A percentile compares a stretch with the other conserved stretches of the same genome.
Conservation (phyloP, 768 basidiomycete genomes). For the Ramaria sp. region DNA sequence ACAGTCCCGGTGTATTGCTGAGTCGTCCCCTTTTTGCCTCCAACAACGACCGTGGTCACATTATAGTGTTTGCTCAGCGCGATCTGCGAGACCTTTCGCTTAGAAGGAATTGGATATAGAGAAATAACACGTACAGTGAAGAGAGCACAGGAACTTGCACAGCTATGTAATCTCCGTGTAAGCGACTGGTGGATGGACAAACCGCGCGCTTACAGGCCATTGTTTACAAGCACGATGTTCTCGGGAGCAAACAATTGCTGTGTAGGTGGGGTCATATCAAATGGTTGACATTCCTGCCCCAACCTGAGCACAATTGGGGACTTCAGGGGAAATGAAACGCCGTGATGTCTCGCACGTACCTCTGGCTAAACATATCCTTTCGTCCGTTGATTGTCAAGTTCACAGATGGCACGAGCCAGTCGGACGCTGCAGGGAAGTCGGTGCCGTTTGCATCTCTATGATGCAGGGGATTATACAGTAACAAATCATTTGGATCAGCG, state of each 20-base stretch:
- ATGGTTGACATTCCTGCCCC: slow-evolving; percentile 26
- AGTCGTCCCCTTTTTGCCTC: slow-evolving; percentile 33
- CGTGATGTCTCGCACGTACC: slow-evolving; percentile 7
- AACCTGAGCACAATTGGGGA: slow-evolving; percentile 13
- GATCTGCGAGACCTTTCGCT: slow-evolving; percentile 26
- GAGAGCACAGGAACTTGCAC: slow-evolving; percentile 19
- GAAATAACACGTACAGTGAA: slow-evolving; percentile 17
- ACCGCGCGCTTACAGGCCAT: slow-evolving; percentile 35
- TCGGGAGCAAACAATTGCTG: slow-evolving; percentile 37
- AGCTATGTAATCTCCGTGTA: slow-evolving; percentile 7
- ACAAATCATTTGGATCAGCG: slow-evolving; percentile 32
- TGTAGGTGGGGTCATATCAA: slow-evolving; percentile 26
- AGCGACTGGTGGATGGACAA: neutral
- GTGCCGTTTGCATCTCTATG: slow-evolving; percentile 39
- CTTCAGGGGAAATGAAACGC: neutral
- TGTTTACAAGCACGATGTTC: slow-evolving; percentile 44
- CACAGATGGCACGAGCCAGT: slow-evolving; percentile 39
- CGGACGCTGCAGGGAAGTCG: slow-evolving; percentile 27
- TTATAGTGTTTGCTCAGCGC: slow-evolving; percentile 52
- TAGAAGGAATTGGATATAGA: neutral
- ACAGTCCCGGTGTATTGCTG: slow-evolving; percentile 56
- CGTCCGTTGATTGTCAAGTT: slow-evolving; percentile 35
- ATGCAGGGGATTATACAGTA: slow-evolving; percentile 39
- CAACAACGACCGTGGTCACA: slow-evolving; percentile 45
- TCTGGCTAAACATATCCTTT: slow-evolving; percentile 39